phyloP scores from a whole-genome alignment of 768 basidiomycete species.

The Suillus spraguei region DNA sequence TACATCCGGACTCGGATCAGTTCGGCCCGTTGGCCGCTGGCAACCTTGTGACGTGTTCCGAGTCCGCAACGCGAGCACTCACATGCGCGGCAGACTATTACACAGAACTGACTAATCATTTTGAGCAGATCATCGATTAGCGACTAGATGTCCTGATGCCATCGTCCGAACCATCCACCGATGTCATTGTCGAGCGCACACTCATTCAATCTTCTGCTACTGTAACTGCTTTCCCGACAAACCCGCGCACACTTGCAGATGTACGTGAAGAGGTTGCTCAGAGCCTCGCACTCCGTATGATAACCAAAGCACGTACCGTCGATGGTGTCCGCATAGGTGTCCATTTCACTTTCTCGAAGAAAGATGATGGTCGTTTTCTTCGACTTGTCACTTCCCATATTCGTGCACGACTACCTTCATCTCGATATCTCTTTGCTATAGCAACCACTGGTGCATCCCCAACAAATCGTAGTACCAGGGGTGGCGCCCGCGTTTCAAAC shows the following conservation, averaged over 20 bases:
- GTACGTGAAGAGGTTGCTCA: constrained; percentile 62
- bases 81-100: neutral
- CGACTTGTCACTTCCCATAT: constrained; percentile 53
- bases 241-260: constrained; percentile 54
- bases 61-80: neutral
- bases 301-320: constrained; percentile 48
- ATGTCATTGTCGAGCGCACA: constrained; percentile 9
- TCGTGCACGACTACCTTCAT: constrained; percentile 41
- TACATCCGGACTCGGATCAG: neutral
- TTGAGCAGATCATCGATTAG: neutral
- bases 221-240: constrained; percentile 12
- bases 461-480: constrained; percentile 17
- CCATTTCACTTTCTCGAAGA: constrained; percentile 57
- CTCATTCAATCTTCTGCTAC: constrained; percentile 12
- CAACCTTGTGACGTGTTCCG: no score
- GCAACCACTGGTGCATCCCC: constrained; percentile 46
- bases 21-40: neutral
- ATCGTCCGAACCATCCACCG: constrained; percentile 32
- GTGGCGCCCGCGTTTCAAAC: constrained; percentile 30
- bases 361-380: constrained; percentile 59
- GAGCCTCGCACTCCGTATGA: constrained; percentile 55
- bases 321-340: constrained; percentile 65
- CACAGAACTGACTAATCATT: neutral
- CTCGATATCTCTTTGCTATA: constrained; percentile 55
- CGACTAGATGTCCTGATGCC: constrained; percentile 4